Base-by-base conservation (phyloP, 768 basidiomycete genomes). In the Agaricus subrufescens region DNA sequence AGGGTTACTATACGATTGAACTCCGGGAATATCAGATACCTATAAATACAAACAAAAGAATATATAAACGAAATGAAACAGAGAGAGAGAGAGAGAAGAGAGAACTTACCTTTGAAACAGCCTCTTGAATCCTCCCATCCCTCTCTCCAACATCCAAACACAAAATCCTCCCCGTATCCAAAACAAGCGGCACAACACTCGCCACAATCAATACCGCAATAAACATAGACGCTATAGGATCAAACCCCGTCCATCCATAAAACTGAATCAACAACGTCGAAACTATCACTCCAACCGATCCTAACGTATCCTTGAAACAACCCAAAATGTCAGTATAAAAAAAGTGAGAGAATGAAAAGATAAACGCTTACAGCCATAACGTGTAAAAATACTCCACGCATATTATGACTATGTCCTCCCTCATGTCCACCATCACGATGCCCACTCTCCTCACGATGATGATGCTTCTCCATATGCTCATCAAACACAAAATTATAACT, bases 201-300 rank as follows among this genome's bases (percentile, higher is more conserved):
- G 92, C 95, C 23, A 93, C 92, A 63, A 99, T 99, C 61, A 99
- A 74, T 8, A 91, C 72, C 4, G 97, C 97, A 61, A 99, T 99
- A 70, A 99, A 96, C 29, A 99, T 75, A 8, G 93, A 95, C 0
- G 97, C 97, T 58, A 99, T 94, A 1, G 97, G 97, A 71, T 99
- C 97, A 67, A 98, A 99, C 19, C 94, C 94, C 11, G 96, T 98
- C 94, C 95, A 98, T 25, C 97, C 96, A 63, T 97, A 98, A 59
- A 86, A 86, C 67, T 95, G 87, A 59, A 99, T 98, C 53, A 98
- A 81, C 15, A 98, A 74, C 2, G 97, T 99, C 26, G 97, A 98
- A 51, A 98, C 82, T 66, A 99, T 99, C 15, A 99, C 97, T 15
- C 97, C 97, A 23, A 98, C 94, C 15, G 94, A 97, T 46, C 97